Conservation (phyloP, 1,284 basidiomycete genomes). For the Trichosporon asahii region DNA sequence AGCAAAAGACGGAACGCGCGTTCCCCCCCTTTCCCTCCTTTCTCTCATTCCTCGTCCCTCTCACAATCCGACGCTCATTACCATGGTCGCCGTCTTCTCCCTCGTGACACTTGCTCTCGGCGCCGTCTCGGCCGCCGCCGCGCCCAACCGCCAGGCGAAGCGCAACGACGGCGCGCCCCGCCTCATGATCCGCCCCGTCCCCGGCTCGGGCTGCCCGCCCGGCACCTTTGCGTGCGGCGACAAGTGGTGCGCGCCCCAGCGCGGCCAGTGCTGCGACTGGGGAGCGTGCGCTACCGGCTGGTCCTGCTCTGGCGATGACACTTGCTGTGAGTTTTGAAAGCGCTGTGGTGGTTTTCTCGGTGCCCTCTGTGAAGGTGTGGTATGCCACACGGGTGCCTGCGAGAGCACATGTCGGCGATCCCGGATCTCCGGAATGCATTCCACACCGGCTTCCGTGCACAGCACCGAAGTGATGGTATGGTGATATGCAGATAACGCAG, state of each 20-base stretch:
- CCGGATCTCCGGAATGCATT: no score
- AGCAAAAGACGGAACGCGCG: neutral
- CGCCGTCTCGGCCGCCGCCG: neutral
- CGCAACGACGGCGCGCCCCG: neutral
- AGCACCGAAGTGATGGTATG: no score
- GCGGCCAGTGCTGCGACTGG: conserved; percentile 1
- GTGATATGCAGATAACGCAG: no score
- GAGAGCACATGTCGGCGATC: no score
- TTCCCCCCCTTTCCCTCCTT: neutral
- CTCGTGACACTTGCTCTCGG: neutral
- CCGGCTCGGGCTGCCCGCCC: neutral
- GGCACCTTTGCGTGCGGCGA: neutral
- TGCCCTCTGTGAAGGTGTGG: no score
- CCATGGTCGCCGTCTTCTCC: neutral
- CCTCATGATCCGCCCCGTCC: neutral
- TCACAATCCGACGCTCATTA: neutral
- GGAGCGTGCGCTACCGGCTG: neutral
- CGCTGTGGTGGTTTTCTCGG: no score
- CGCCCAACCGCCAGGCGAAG: neutral
- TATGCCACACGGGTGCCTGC: no score
- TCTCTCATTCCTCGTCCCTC: neutral
- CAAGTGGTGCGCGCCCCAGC: neutral
- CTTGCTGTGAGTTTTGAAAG: neutral
- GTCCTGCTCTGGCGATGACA: neutral
- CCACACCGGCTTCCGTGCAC: no score